phyloP scores from a whole-genome alignment of 768 basidiomycete species.

The Russula olivacea region DNA sequence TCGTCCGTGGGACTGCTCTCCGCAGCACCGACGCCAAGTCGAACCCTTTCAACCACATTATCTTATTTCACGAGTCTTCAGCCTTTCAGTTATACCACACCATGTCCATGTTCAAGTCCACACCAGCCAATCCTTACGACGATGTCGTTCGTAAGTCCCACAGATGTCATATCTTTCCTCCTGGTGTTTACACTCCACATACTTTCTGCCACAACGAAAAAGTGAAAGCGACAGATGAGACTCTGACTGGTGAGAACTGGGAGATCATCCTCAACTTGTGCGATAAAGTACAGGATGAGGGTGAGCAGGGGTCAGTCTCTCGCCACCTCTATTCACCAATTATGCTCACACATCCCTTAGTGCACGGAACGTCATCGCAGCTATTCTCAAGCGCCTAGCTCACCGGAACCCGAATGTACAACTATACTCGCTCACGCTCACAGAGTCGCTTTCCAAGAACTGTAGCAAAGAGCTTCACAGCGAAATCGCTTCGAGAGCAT shows the following conservation, averaged over 20 bases:
- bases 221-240: slow-evolving; percentile 98
- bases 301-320: slow-evolving; percentile 67
- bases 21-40: slow-evolving; percentile 7
- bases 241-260: slow-evolving; percentile 93
- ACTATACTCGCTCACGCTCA: slow-evolving; percentile 81
- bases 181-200: not conserved
- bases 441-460: slow-evolving; percentile 90
- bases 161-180: not conserved
- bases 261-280: slow-evolving; percentile 90
- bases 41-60: not conserved
- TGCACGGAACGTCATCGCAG: slow-evolving; percentile 77
- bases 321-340: slow-evolving; percentile 1
- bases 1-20: not conserved
- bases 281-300: slow-evolving; percentile 92
- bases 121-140: slow-evolving; percentile 69
- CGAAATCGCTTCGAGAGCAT: slow-evolving; percentile 85
- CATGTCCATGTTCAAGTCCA: slow-evolving; percentile 71
- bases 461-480: slow-evolving; percentile 73
- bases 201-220: not conserved
- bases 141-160: slow-evolving; percentile 69
- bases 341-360: slow-evolving; percentile 40
- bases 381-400: slow-evolving; percentile 82
- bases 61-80: not conserved
- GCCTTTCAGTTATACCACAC: not conserved
- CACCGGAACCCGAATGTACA: slow-evolving; percentile 98